Evolutionary conservation across 73 alveolate species (phyloP).

Genomic region (Blepharisma japonicum): DNA sequence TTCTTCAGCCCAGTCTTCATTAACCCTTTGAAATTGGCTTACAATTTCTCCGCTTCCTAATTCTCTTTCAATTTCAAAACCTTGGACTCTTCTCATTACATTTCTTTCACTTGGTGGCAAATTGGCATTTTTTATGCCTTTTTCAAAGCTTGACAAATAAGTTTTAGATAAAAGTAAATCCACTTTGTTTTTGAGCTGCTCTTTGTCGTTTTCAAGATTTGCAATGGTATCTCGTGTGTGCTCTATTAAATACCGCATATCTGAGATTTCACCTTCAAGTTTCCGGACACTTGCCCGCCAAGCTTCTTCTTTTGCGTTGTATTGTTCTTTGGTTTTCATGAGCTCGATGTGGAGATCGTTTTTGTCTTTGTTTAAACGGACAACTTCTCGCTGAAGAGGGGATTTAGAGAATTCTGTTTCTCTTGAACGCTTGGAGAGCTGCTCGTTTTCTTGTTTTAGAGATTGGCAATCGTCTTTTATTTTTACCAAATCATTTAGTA

Average conservation of each 20-base stretch:
- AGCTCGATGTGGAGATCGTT: slow-evolving; percentile 1
- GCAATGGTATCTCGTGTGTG: neutral
- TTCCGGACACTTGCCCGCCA: neutral
- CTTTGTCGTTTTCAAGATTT: slow-evolving; percentile 10
- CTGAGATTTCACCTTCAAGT: slow-evolving; percentile 5
- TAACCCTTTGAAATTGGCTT: neutral
- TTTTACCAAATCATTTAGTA: slow-evolving; percentile 15
- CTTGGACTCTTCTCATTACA: neutral
- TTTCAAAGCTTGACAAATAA: neutral
- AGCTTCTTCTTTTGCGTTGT: neutral
- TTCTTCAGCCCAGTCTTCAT: slow-evolving; percentile 24
- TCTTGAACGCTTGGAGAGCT: neutral
- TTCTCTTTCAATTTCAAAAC: neutral
- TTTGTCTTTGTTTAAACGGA: neutral
- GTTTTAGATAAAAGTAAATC: slow-evolving; percentile 7
- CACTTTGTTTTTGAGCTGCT: neutral
- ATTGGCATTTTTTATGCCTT: neutral
- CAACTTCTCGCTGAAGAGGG: slow-evolving; percentile 22
- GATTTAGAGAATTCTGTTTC: neutral
- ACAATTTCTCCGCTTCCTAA: neutral
- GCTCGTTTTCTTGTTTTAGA: slow-evolving; percentile 2
- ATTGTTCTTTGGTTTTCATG: slow-evolving; percentile 27
- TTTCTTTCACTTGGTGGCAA: neutral
- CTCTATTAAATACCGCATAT: neutral
- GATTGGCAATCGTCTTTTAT: neutral